Base-by-base conservation (phyloP, 1,284 basidiomycete species). In the Agroathelia rolfsii region DNA sequence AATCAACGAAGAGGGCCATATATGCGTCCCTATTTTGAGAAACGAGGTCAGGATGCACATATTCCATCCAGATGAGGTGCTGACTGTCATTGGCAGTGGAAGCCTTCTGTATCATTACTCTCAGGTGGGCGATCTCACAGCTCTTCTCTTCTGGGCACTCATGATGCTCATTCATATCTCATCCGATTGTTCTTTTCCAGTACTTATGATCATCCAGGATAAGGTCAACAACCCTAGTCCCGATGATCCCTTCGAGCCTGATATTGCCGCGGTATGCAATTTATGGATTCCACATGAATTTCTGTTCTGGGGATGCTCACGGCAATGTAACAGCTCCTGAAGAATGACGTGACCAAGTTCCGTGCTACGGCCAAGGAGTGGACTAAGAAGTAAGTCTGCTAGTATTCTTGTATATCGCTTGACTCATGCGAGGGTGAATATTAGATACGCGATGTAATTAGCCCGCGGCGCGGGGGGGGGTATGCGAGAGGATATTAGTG, bases 161-260 rank as follows among this genome's bases (percentile, higher is more conserved):
- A 9, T 5, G 27, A 3, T 24, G 24, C 26, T 8, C 8, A 5
- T 8, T 9, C 15, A 18, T n/a, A 11, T 25, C 34, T 38, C 29
- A 35, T 34, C 37, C 34, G 31, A 37, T 27, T 22, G 24, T 30
- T 26, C 24, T 23, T 20, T 21, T 21, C 3, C 44, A 93, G 90
- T 95, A 21, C 58, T 96, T 19, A 71, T 95, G 49, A 94, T 88
- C 51, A 93, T 96, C 53, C 94, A 88, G 50, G 95, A 93, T 45
- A 92, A 95, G 85, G 64, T 96, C 50, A 94, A 89, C 30, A 93
- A 96, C 58, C 92, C 92, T 46, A 96, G 95, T 64, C 92, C 92
- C 36, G 90, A 94, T 58, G 92, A 96, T 54, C 92, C 76, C n/a
- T 53, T 71, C 30, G 64, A 69, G 19, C 65, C 64, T 34, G 67